phyloP scores from a whole-genome alignment of 1,284 basidiomycete species.

The Rhodotorula sp. region DNA sequence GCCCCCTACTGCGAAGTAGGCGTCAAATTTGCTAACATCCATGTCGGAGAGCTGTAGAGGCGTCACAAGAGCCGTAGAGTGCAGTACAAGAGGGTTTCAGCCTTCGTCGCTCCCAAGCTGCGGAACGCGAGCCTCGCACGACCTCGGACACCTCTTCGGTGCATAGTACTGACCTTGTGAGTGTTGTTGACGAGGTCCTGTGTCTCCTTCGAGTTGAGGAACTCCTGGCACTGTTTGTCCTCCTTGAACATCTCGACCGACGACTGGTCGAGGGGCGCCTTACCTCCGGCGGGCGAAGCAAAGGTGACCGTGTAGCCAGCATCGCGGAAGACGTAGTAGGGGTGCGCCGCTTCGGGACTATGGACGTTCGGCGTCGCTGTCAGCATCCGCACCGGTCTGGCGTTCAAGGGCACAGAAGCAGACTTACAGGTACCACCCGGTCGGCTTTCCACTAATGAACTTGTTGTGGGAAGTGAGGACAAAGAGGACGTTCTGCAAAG shows the following conservation, averaged over 20 bases:
- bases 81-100: background rate
- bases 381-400: slow-evolving; percentile 40
- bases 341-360: slow-evolving; percentile 70
- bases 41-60: slow-evolving; percentile 58
- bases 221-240: slow-evolving; percentile 60
- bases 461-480: slow-evolving; percentile 70
- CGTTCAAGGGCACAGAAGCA: too few relatives aligned
- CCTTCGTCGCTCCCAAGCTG: too few relatives aligned
- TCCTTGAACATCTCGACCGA: slow-evolving; percentile 60
- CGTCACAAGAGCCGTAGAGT: background rate
- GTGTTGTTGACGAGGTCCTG: slow-evolving; percentile 62
- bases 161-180: slow-evolving; percentile 52
- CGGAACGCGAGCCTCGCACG: background rate
- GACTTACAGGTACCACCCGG: slow-evolving; percentile 51
- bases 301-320: slow-evolving; percentile 65
- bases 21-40: slow-evolving; percentile 63
- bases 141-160: background rate
- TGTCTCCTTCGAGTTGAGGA: slow-evolving; percentile 63
- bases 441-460: slow-evolving; percentile 60
- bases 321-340: slow-evolving; percentile 66
- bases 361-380: slow-evolving; percentile 45
- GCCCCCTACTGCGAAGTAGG: slow-evolving; percentile 75
- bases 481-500: slow-evolving; percentile 58
- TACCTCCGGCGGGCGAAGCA: slow-evolving; percentile 67
- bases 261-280: slow-evolving; percentile 67